These are phyloP conservation scores for Agrocybe pediades DNA, from an alignment of 768 basidiomycete genomes.

Conservation along the genomic window DNA sequence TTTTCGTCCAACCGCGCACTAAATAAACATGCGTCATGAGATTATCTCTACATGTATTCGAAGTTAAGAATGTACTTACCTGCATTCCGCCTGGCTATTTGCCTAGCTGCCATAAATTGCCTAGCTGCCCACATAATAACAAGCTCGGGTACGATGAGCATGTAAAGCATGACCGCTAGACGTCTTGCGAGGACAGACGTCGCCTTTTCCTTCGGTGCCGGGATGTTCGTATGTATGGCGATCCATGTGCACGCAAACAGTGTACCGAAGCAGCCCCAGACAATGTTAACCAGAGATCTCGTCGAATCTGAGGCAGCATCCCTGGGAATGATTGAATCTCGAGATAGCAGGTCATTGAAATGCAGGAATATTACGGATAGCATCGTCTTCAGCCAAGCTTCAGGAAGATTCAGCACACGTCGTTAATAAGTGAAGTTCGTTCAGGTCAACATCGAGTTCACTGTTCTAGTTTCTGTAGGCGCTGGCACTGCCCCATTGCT, in stretches of 20 bases:
- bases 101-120: slow-evolving; percentile 7
- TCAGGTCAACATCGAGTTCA: too few species aligned
- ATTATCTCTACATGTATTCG: too few species aligned
- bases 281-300: not conserved
- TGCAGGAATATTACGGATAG: too few species aligned
- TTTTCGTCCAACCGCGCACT: slow-evolving; percentile 14
- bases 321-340: not conserved
- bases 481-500: too few species aligned
- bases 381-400: too few species aligned
- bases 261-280: not conserved
- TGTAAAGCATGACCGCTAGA: slow-evolving; percentile 9
- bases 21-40: not conserved
- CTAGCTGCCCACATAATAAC: slow-evolving; percentile 16
- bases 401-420: too few species aligned
- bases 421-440: too few species aligned
- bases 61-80: not conserved
- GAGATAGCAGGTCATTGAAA: too few species aligned
- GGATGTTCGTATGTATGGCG: slow-evolving; percentile 13
- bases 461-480: too few species aligned
- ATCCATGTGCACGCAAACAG: not conserved
- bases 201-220: slow-evolving; percentile 8
- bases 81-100: slow-evolving; percentile 2
- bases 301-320: not conserved
- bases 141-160: slow-evolving; percentile 16
- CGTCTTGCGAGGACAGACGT: slow-evolving; percentile 1